phyloP scores from a whole-genome alignment of 2,329 filamentous ascomycete species.

The Colletotrichum abscissum region DNA sequence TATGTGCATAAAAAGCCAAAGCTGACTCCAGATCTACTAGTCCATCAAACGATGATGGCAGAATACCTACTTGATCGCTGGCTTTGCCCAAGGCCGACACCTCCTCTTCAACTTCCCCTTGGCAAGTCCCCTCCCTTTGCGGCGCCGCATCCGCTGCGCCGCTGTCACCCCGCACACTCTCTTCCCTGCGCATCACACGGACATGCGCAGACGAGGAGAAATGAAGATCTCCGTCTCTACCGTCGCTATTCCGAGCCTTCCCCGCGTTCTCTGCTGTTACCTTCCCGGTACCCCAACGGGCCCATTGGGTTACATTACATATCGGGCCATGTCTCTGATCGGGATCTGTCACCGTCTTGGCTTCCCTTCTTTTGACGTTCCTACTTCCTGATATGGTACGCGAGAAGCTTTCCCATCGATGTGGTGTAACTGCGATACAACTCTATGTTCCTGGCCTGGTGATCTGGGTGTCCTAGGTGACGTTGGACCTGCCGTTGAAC shows the following conservation, averaged over 20 bases:
- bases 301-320: background rate
- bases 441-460: constrained; percentile 11
- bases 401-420: background rate
- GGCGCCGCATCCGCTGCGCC: background rate
- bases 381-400: background rate
- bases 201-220: background rate
- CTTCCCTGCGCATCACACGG: background rate
- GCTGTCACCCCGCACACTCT: background rate
- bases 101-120: background rate
- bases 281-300: background rate
- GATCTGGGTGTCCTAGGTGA: constrained; percentile 13
- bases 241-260: background rate
- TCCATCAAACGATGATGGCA: no score
- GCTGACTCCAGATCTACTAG: background rate
- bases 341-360: constrained; percentile 11
- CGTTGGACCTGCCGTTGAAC: background rate
- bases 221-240: constrained; percentile 4
- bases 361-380: background rate
- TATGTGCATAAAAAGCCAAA: constrained; percentile 8
- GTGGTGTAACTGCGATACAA: background rate
- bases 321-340: background rate
- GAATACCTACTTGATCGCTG: no score
- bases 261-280: background rate
- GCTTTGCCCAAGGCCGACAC: background rate
- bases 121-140: background rate